These are phyloP conservation scores for Penicillium freii DNA, from an alignment of 2,329 filamentous ascomycete genomes.

Conservation along the genomic window DNA sequence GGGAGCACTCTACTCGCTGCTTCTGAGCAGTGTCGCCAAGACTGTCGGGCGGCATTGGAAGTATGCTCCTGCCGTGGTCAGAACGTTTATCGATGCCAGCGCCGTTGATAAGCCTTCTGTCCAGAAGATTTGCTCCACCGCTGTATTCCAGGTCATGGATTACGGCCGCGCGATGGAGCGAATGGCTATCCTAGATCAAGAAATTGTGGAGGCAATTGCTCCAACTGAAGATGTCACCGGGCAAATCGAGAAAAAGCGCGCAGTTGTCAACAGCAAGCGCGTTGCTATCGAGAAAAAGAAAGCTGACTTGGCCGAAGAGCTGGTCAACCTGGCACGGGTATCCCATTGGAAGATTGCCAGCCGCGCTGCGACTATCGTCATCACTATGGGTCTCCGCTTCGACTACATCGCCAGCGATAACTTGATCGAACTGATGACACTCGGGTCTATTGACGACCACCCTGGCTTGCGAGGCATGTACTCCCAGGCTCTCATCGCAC, in stretches of 20 bases:
- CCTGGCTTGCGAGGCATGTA: constrained; percentile 81
- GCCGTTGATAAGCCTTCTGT: constrained; percentile 92
- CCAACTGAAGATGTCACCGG: constrained; percentile 63
- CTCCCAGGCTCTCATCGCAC: constrained; percentile 70
- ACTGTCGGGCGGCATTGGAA: constrained; percentile 91
- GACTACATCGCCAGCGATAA: constrained; percentile 77
- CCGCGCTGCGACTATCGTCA: constrained; percentile 83
- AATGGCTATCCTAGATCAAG: constrained; percentile 76
- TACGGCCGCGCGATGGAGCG: constrained; percentile 86
- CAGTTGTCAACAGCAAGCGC: constrained; percentile 72
- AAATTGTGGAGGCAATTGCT: constrained; percentile 68
- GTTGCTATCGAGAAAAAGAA: constrained; percentile 81
- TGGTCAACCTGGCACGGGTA: constrained; percentile 71
- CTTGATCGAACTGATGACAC: constrained; percentile 78
- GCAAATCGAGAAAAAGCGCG: constrained; percentile 59
- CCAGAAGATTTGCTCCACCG: constrained; percentile 78
- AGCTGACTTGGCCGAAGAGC: constrained; percentile 71
- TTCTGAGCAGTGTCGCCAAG: constrained; percentile 85
- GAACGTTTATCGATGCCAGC: constrained; percentile 83
- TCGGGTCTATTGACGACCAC: constrained; percentile 84
- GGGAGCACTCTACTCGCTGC: constrained; percentile 83
- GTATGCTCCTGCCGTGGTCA: constrained; percentile 85
- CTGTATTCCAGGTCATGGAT: constrained; percentile 82
- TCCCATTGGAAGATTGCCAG: constrained; percentile 97
- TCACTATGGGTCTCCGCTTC: constrained; percentile 88